Percentiles rank a stretch among this genome's conserved stretches.
Evolutionary conservation across 225 moss, liverwort and hornwort genomes (phyloP).

Genomic region (Marchantia paleacea): DNA sequence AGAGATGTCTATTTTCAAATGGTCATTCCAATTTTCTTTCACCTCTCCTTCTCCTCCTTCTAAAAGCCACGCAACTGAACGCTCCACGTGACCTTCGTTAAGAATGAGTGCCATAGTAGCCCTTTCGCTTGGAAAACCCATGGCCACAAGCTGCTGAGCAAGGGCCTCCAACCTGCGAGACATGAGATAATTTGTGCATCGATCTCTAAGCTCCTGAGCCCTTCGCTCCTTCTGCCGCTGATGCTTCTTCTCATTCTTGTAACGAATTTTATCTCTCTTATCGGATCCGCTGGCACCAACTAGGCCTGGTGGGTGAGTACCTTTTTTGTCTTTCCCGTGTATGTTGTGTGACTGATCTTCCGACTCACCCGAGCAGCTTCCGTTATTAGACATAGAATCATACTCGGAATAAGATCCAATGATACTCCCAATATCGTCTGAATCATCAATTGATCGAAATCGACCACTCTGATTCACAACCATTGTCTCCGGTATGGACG

Average conservation of each 20-base stretch:
- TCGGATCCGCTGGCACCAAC: slow-evolving; percentile 45
- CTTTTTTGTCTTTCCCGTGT: slow-evolving; percentile 43
- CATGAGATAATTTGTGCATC: slow-evolving; percentile 47
- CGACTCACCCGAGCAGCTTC: slow-evolving; percentile 55
- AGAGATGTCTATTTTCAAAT: slow-evolving; percentile 48
- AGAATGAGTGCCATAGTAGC: slow-evolving; percentile 53
- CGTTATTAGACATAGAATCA: slow-evolving; percentile 51
- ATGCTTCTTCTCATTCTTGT: slow-evolving; percentile 55
- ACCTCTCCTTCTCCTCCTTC: slow-evolving; percentile 55
- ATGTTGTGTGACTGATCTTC: slow-evolving; percentile 41
- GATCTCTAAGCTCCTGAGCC: slow-evolving; percentile 49
- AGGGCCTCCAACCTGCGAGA: slow-evolving; percentile 50
- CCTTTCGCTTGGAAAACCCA: slow-evolving; percentile 47
- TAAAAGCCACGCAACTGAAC: slow-evolving; percentile 48
- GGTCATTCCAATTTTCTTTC: slow-evolving; percentile 45
- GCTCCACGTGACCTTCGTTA: slow-evolving; percentile 53
- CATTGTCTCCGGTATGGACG: slow-evolving; percentile 35
- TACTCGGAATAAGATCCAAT: slow-evolving; percentile 43
- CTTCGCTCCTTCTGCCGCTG: slow-evolving; percentile 58
- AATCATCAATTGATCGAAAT: slow-evolving; percentile 46
- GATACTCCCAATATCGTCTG: slow-evolving; percentile 37
- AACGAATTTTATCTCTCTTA: slow-evolving; percentile 53
- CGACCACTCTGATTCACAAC: slow-evolving; percentile 36
- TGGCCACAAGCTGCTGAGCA: slow-evolving; percentile 46
- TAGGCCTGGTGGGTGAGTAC: slow-evolving; percentile 37